phyloP scores from a whole-genome alignment of 441 rosid genomes.

The Populus hybrid region DNA sequence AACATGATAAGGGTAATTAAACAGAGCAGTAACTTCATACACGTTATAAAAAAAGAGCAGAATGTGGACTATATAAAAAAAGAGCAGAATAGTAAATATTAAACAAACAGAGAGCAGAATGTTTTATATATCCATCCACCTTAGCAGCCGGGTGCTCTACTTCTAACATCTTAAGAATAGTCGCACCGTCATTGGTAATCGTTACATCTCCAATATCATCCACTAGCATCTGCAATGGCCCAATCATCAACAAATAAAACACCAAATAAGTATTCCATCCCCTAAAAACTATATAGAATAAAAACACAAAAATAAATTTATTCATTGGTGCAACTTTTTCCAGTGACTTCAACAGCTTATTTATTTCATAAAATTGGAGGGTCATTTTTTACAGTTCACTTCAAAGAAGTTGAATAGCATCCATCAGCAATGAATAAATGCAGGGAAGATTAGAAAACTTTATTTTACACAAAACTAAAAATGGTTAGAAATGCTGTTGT shows the following conservation, averaged over 20 bases:
- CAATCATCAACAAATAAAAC: not conserved
- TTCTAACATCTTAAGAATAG: slow-evolving; percentile 90
- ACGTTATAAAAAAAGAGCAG: not conserved
- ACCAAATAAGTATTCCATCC: not conserved
- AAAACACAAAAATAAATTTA: not conserved
- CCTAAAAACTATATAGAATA: not conserved
- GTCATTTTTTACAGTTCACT: not conserved
- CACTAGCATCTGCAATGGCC: slow-evolving; percentile 69
- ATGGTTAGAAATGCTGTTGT: no score
- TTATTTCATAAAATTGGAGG: not conserved
- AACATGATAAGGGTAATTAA: not conserved
- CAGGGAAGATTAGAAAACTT: not conserved
- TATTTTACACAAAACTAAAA: no score
- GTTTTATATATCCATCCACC: slow-evolving; percentile 53
- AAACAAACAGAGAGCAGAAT: no score
- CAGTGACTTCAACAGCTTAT: not conserved
- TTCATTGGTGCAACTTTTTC: not conserved
- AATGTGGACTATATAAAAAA: no score
- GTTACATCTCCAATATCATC: slow-evolving; percentile 98
- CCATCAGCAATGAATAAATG: not conserved
- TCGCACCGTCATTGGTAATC: slow-evolving; percentile 93
- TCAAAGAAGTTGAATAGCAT: not conserved
- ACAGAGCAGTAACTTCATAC: not conserved
- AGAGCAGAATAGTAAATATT: no score
- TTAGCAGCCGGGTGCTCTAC: slow-evolving; percentile 99